Evolutionary conservation across 352 stramenopile genomes (phyloP).

Genomic region (Phytophthora tentaculata): DNA sequence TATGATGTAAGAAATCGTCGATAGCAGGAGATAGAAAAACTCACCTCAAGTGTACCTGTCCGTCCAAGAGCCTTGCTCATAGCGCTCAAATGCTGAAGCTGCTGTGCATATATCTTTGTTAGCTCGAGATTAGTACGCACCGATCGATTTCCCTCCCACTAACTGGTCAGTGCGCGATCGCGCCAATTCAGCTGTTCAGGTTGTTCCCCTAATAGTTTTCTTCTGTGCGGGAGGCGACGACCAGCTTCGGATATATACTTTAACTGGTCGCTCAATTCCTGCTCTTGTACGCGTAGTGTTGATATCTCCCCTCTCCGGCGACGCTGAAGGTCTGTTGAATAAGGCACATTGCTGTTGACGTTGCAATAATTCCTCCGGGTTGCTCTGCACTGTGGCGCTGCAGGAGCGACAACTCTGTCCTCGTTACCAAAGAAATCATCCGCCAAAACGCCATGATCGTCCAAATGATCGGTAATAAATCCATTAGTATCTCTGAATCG

Average conservation of each 20-base stretch:
- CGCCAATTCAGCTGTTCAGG: neutral
- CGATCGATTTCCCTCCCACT: neutral
- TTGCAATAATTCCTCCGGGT: neutral
- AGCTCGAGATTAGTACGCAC: neutral
- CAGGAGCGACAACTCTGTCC: neutral
- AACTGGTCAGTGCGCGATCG: neutral
- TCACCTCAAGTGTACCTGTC: neutral
- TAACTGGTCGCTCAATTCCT: neutral
- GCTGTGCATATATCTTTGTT: neutral
- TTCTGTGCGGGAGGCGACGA: too few species aligned
- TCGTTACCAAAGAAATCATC: neutral
- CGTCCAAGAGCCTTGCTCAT: neutral
- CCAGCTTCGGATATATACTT: too few species aligned
- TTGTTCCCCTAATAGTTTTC: neutral
- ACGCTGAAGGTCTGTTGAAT: neutral
- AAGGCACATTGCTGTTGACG: neutral
- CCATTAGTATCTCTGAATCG: too few species aligned
- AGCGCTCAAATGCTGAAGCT: neutral
- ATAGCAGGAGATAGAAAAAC: neutral
- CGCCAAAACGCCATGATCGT: too few species aligned
- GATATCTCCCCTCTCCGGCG: neutral
- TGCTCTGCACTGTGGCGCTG: too few species aligned
- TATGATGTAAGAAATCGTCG: too few species aligned
- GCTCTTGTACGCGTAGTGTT: neutral
- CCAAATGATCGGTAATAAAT: too few species aligned